Percentiles rank a stretch among this genome's conserved stretches.
Conservation (phyloP, 345 rosid species). For the Salix udensis region DNA sequence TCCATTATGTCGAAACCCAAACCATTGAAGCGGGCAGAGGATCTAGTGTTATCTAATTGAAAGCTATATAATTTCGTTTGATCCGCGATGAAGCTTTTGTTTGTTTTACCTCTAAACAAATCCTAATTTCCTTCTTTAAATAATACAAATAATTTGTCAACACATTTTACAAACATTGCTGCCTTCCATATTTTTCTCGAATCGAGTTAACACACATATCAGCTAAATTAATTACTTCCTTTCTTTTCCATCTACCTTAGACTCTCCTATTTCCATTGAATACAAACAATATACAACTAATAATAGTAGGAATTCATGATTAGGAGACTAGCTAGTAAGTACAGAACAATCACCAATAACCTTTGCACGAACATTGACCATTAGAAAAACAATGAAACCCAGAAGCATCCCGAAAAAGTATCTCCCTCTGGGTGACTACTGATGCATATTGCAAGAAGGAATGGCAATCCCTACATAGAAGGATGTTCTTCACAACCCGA, state of each 20-base stretch:
- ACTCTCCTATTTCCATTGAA: too few species aligned
- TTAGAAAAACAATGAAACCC: constrained; percentile 72
- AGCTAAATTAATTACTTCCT: too few species aligned
- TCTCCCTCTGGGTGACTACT: constrained; percentile 50
- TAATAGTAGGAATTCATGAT: neutral
- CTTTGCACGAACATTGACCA: constrained; percentile 74
- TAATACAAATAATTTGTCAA: too few species aligned
- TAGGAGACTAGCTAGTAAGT: neutral
- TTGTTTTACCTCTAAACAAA: neutral
- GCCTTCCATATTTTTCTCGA: too few species aligned
- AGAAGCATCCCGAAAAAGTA: constrained; percentile 65
- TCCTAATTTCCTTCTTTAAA: too few species aligned
- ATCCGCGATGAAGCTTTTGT: neutral
- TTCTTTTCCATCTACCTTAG: too few species aligned
- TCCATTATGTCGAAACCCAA: too few species aligned
- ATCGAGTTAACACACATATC: too few species aligned
- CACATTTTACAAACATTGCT: too few species aligned
- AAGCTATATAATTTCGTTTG: neutral
- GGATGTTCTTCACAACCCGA: constrained; percentile 63
- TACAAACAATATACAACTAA: too few species aligned
- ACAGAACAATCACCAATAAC: constrained; percentile 45
- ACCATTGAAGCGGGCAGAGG: too few species aligned
- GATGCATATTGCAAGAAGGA: constrained; percentile 59
- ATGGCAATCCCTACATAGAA: constrained; percentile 82
- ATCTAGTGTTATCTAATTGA: neutral